Base-by-base conservation (phyloP, 2,329 filamentous ascomycete species). In the Penicillium sp. region DNA sequence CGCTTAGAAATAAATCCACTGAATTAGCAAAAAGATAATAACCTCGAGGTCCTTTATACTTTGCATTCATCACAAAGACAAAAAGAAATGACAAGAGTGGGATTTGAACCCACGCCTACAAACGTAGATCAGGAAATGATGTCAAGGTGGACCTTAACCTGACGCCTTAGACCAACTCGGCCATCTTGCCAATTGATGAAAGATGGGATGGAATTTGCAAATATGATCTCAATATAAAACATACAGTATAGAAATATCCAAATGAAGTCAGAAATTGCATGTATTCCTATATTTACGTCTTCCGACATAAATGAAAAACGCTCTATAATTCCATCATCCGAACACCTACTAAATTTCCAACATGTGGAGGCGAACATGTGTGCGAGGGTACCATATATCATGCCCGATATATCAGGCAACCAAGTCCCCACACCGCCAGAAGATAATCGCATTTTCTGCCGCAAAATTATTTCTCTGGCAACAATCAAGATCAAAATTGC, bases 361-460 rank as follows among this genome's bases (percentile, higher is more conserved):
- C 8, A 4, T 39, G 35, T 39, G 35, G 35, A 39, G n/a, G n/a
- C 35, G 35, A 19, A 19, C 8, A 11, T 39, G 8, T 53, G 23
- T 35, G 29, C 45, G 27, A 21, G 3, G 29, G 29, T 29, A 29
- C 25, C 16, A 13, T 23, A 11, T 19, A 21, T 50, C 7, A 7
- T 43, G 51, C 59, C 64, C 48, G 13, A 31, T 45, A 33, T 16
- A n/a, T 8, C 13, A 57, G 60, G 61, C 58, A 19, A 1, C 2
- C 3, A 23, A 16, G n/a, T 8, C 0, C 16, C 1, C 31, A 53
- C 60, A 72, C 70, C 69, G 70, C 69, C 62, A 59, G 39, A 52
- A 54, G 19, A 60, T 62, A 62, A 66, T 72, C 66, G 61, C 61
- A 67, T 70, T 69, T 72, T 72, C 68, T 72, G 69, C 70, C 66